Conservation (phyloP, 1,284 basidiomycete species). For the Puccinia triticina region DNA sequence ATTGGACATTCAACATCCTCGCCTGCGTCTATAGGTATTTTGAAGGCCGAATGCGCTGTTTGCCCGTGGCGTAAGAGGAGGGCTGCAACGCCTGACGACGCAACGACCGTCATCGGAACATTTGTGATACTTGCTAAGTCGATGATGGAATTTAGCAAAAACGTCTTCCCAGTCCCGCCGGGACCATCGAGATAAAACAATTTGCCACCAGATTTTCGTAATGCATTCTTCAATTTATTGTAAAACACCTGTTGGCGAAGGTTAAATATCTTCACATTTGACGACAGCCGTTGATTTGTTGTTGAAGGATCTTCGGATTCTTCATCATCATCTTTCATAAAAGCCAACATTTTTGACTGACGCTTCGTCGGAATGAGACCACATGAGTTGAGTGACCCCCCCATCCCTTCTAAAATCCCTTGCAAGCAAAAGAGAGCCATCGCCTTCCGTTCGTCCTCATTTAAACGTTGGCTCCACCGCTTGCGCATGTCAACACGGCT, state of each 20-base stretch:
- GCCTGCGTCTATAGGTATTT: slow-evolving; percentile 60
- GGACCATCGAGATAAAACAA: slow-evolving; percentile 64
- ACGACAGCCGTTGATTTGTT: slow-evolving; percentile 51
- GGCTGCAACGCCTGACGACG: slow-evolving; percentile 63
- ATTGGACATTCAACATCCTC: background rate
- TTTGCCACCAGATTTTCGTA: slow-evolving; percentile 53
- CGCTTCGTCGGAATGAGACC: slow-evolving; percentile 59
- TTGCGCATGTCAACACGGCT: background rate
- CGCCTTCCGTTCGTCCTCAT: background rate
- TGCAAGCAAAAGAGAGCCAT: background rate
- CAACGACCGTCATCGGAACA: slow-evolving; percentile 59
- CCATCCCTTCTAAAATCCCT: background rate
- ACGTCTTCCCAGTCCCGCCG: slow-evolving; percentile 66
- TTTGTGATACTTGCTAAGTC: slow-evolving; percentile 58
- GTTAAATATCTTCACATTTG: slow-evolving; percentile 1
- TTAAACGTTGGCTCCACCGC: background rate
- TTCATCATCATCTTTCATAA: background rate
- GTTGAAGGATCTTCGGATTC: background rate
- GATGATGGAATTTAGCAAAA: too few species aligned
- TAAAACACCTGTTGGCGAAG: background rate
- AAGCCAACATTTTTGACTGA: slow-evolving; percentile 60
- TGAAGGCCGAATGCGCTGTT: slow-evolving; percentile 64
- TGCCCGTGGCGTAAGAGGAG: slow-evolving; percentile 62
- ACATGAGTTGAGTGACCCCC: too few species aligned
- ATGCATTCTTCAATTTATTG: background rate